A percentile compares a stretch with the other conserved stretches of the same genome.
These are phyloP conservation scores for Entamoeba moshkovskii DNA, from an alignment of 208 protist species.

Conservation along the genomic window DNA sequence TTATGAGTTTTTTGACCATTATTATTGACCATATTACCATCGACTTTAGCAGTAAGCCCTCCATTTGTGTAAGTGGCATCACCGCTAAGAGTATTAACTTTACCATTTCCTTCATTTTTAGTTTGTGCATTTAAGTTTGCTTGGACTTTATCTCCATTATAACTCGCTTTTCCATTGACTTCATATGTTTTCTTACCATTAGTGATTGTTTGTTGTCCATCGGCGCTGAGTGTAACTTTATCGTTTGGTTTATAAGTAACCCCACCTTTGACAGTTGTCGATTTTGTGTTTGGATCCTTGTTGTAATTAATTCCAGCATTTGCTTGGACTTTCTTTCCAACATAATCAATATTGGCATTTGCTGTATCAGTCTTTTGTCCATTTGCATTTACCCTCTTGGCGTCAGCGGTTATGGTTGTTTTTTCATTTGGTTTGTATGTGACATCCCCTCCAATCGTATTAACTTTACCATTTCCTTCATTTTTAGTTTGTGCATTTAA, in stretches of 20 bases:
- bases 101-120: neutral
- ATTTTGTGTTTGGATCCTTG: neutral
- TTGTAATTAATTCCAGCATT: neutral
- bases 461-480: too few relatives aligned
- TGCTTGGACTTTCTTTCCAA: neutral
- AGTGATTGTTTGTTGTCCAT: neutral
- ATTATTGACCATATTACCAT: neutral
- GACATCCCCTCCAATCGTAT: too few relatives aligned
- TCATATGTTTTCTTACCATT: neutral
- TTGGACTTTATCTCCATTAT: neutral
- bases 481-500: too few relatives aligned
- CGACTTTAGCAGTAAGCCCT: too few relatives aligned
- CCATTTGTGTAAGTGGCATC: neutral
- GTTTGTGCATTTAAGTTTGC: neutral
- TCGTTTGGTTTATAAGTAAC: neutral
- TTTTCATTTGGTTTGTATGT: neutral
- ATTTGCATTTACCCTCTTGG: neutral
- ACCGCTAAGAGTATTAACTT: neutral
- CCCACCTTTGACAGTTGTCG: neutral
- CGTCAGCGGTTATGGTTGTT: neutral
- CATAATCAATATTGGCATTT: neutral
- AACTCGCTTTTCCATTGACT: neutral
- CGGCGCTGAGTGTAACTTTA: neutral
- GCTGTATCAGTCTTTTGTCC: neutral
- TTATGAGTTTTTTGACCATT: neutral